Conservation (phyloP, 495 filamentous ascomycete species). For the Daldinia vernicosa region DNA sequence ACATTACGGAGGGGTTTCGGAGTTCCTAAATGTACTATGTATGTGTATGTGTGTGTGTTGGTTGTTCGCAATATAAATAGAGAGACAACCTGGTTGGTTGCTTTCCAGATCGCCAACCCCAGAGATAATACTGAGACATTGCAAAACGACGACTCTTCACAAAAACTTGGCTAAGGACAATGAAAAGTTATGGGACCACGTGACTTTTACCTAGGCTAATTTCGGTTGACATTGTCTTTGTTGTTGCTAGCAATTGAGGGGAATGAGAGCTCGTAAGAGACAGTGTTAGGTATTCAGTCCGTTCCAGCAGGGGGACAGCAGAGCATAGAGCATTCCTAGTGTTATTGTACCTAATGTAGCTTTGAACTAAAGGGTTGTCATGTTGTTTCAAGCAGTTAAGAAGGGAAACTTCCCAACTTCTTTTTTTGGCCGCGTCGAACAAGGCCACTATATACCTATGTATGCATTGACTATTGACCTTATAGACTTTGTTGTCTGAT, state of each 20-base stretch:
- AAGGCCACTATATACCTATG: constrained; percentile 28
- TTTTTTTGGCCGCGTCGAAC: constrained; percentile 19
- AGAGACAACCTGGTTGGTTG: constrained; percentile 37
- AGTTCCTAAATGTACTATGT: constrained; percentile 27
- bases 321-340: constrained; percentile 38
- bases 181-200: constrained; percentile 31
- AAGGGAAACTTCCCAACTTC: constrained; percentile 9
- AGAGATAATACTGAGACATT: constrained; percentile 38
- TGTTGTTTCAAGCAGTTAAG: constrained; percentile 17
- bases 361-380: constrained; percentile 14
- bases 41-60: constrained; percentile 31
- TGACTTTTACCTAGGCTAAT: constrained; percentile 39
- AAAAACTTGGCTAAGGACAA: constrained; percentile 32
- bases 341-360: constrained; percentile 14
- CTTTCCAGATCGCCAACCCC: constrained; percentile 26
- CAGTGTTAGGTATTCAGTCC: constrained; percentile 22
- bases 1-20: constrained; percentile 42
- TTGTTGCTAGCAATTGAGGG: constrained; percentile 27
- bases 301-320: constrained; percentile 27
- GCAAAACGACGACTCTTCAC: constrained; percentile 31
- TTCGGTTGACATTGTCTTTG: constrained; percentile 57
- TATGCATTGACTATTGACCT: constrained; percentile 22
- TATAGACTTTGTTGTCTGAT: constrained; percentile 34
- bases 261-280: constrained; percentile 20
- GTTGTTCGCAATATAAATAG: constrained; percentile 30